Base-by-base conservation (phyloP, 257 asterid species). In the Solanum microdontum region DNA sequence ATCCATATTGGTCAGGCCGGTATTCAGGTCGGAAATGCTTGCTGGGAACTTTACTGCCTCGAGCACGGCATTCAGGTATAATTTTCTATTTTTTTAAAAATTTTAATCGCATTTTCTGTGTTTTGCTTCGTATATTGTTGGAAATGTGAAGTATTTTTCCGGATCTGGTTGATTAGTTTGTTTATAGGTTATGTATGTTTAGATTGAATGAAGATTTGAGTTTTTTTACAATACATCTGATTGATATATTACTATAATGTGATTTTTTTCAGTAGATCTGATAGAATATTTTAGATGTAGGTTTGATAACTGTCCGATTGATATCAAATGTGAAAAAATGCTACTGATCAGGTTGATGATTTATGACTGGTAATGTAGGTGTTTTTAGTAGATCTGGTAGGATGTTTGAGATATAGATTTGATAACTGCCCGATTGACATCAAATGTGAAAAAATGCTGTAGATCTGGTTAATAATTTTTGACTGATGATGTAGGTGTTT, bases 21-120 rank as follows among this genome's bases (percentile, higher is more conserved):
- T 86, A 86, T 86, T 62, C 88, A 73, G 84, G 88, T 86, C 58
- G 84, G 88, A 86, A 86, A 86, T 48, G 88, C 88, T 11, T 86
- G 88, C 39, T 86, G 88, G 88, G 88, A 86, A 45, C 88, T 86
- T 30, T 86, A 86, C 58, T 86, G 88, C 73, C 88, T 86, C 55
- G 88, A 86, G 84, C 88, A 86, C 36, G 88, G 88, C 84, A 86
- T 86, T 86, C 88, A 86, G 88, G 88, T 86, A 72, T 37, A 5
- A 1, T 36, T 30, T 30, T 30, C 2, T 30, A 1, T 30, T 15
- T n/a, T 15, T n/a, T 4, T n/a, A n/a, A n/a, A 0, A 8, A 2
- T 3, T 21, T 15, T 55, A 13, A 37, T 30, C 39, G 21, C 17
- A 70, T 32, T 3, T 37, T 23, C 14, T n/a, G 34, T 33, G 24